These are phyloP conservation scores for Aspergillus japonicus DNA, from an alignment of 2,329 filamentous ascomycete species.

Conservation along the genomic window DNA sequence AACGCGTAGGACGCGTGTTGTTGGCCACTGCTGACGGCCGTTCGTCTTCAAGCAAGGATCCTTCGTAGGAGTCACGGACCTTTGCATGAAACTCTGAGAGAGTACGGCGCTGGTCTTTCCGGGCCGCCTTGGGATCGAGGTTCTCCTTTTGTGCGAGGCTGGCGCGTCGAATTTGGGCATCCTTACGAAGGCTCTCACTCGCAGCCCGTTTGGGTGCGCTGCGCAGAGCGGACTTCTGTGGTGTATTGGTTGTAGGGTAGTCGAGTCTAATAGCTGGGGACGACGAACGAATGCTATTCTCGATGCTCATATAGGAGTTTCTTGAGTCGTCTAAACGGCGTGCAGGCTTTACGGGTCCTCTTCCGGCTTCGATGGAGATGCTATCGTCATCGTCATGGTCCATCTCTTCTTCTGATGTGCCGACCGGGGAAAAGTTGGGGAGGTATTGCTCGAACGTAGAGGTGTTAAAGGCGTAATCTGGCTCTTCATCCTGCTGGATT, in stretches of 20 bases:
- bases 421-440: constrained; percentile 48
- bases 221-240: constrained; percentile 35
- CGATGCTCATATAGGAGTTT: constrained; percentile 50
- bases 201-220: constrained; percentile 29
- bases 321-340: constrained; percentile 50
- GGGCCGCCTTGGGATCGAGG: constrained; percentile 36
- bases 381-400: constrained; percentile 45
- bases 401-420: constrained; percentile 41
- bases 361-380: constrained; percentile 58
- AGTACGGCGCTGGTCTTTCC: constrained; percentile 45
- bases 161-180: constrained; percentile 42
- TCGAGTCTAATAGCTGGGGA: constrained; percentile 42
- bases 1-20: constrained; percentile 55
- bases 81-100: constrained; percentile 58
- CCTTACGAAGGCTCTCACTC: constrained; percentile 42
- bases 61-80: constrained; percentile 53
- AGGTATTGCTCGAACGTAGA: constrained; percentile 49
- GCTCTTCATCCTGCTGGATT: constrained; percentile 33
- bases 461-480: constrained; percentile 46
- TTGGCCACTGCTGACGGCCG: constrained; percentile 45
- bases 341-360: constrained; percentile 46
- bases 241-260: constrained; percentile 35
- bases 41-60: constrained; percentile 52
- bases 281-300: constrained; percentile 45
- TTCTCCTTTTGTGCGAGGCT: constrained; percentile 44